These are phyloP conservation scores for Zalerion maritima DNA, from an alignment of 495 filamentous ascomycete species.

Conservation along the genomic window DNA sequence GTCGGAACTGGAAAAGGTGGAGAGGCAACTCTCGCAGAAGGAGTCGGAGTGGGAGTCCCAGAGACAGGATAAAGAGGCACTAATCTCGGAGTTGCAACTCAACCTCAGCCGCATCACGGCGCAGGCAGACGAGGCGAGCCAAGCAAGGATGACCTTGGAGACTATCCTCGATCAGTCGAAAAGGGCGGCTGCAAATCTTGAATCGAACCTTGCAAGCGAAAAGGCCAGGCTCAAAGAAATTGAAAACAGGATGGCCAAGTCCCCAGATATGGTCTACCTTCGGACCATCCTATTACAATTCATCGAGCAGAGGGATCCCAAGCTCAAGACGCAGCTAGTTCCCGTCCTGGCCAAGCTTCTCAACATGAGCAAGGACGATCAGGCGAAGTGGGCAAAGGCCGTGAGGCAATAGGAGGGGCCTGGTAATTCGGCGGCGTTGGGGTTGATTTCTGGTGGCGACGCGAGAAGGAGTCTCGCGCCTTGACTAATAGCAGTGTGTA, in stretches of 20 bases:
- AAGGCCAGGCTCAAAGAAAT: conserved; percentile 17
- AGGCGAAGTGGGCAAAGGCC: too few relatives aligned
- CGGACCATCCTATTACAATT: conserved; percentile 95
- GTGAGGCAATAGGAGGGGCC: too few relatives aligned
- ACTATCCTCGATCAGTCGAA: conserved; percentile 65
- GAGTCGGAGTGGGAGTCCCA: conserved; percentile 52
- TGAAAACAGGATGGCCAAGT: conserved; percentile 12
- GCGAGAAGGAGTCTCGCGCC: too few relatives aligned
- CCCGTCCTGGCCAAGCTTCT: conserved; percentile 83
- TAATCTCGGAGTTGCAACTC: conserved; percentile 61
- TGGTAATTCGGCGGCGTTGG: too few relatives aligned
- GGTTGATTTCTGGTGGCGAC: too few relatives aligned
- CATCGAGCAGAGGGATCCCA: conserved; percentile 86
- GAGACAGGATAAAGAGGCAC: conserved; percentile 58
- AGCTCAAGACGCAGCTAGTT: conserved; percentile 75
- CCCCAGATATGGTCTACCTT: conserved; percentile 69
- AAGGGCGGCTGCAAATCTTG: conserved; percentile 59
- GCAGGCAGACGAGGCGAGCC: conserved; percentile 66
- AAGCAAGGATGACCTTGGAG: conserved; percentile 61
- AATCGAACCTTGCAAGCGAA: conserved; percentile 42
- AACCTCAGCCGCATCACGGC: conserved; percentile 77
- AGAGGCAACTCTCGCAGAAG: conserved; percentile 49
- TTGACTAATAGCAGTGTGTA: too few relatives aligned
- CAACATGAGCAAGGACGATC: too few relatives aligned
- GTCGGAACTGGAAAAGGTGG: conserved; percentile 49